Evolutionary conservation across 768 basidiomycete genomes (phyloP).

Genomic region (Hortiboletus campestris): DNA sequence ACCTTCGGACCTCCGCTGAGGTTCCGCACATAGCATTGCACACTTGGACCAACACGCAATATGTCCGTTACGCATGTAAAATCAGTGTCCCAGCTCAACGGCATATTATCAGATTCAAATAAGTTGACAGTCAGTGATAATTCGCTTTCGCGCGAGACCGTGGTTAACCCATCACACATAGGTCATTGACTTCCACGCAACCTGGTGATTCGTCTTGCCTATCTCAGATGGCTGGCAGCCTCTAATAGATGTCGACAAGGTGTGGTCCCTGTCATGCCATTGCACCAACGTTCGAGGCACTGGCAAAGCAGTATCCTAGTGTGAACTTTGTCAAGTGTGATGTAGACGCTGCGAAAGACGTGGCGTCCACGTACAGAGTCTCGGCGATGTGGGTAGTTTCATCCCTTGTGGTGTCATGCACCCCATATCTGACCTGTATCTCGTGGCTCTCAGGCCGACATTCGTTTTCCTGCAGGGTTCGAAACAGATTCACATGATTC

Average conservation of each 20-base stretch:
- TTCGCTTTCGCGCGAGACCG: background rate
- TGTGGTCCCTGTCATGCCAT: conserved; percentile 86
- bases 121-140: conserved; percentile 57
- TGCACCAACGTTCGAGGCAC: conserved; percentile 68
- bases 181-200: conserved; percentile 88
- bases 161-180: conserved; percentile 24
- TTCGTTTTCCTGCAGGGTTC: conserved; percentile 74
- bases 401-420: background rate
- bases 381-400: conserved; percentile 62
- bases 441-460: conserved; percentile 59
- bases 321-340: conserved; percentile 87
- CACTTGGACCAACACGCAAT: background rate
- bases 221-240: background rate
- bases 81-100: conserved; percentile 62
- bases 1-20: too few relatives aligned
- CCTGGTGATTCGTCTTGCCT: conserved; percentile 50
- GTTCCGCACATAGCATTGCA: too few relatives aligned
- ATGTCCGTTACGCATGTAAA: conserved; percentile 65
- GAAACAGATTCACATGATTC: conserved; percentile 66
- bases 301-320: conserved; percentile 63
- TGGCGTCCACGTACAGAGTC: conserved; percentile 60
- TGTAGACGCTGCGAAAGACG: conserved; percentile 68
- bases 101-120: conserved; percentile 54
- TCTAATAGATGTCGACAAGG: conserved; percentile 41
- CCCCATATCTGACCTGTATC: background rate